Conservation (phyloP, 2,329 filamentous ascomycete species). For the Xylariales sp. region DNA sequence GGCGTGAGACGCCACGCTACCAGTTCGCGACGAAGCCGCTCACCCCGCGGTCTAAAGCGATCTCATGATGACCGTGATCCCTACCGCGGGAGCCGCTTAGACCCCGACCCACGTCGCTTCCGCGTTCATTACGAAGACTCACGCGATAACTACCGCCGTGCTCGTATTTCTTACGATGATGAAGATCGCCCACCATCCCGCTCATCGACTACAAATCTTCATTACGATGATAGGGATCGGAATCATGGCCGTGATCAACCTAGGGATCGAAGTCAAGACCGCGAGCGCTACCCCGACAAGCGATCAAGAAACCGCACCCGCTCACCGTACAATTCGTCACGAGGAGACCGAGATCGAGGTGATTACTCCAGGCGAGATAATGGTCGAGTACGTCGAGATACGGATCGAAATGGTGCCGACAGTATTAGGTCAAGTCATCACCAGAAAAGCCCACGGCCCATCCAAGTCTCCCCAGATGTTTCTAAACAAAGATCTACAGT, state of each 20-base stretch:
- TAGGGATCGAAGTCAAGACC: slow-evolving; percentile 59
- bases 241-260: slow-evolving; percentile 51
- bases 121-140: slow-evolving; percentile 72
- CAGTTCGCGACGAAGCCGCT: slow-evolving; percentile 64
- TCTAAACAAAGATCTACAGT: slow-evolving; percentile 69
- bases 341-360: slow-evolving; percentile 45
- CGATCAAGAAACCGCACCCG: slow-evolving; percentile 60
- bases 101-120: slow-evolving; percentile 69
- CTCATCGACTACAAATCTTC: slow-evolving; percentile 51
- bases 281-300: slow-evolving; percentile 64
- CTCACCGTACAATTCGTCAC: slow-evolving; percentile 47
- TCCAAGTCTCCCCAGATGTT: slow-evolving; percentile 69
- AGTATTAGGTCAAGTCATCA: slow-evolving; percentile 59
- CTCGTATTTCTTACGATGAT: slow-evolving; percentile 66
- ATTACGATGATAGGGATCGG: slow-evolving; percentile 65
- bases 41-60: slow-evolving; percentile 76
- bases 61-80: slow-evolving; percentile 71
- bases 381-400: slow-evolving; percentile 42
- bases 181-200: slow-evolving; percentile 63
- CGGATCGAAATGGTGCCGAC: slow-evolving; percentile 48
- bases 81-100: slow-evolving; percentile 54
- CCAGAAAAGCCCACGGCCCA: slow-evolving; percentile 59
- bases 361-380: slow-evolving; percentile 43
- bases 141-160: slow-evolving; percentile 59
- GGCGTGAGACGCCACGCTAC: slow-evolving; percentile 55